Evolutionary conservation across 2,329 filamentous ascomycete genomes (phyloP), one percentile per base, ranked within the genome.

Genomic region (Pseudopithomyces maydicus): DNA sequence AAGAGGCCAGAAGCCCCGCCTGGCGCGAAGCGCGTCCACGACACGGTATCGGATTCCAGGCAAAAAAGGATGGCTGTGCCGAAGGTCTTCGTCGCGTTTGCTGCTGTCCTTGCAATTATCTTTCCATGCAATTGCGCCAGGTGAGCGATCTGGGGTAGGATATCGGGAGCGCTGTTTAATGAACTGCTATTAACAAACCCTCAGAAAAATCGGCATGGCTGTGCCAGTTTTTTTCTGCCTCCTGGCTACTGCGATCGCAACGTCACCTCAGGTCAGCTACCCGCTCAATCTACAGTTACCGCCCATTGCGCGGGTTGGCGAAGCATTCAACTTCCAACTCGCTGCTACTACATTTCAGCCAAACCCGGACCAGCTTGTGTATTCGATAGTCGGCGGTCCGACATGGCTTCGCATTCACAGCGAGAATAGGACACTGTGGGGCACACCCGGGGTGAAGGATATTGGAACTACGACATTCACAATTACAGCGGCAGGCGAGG

Each of bases 231-330:
- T 69, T 22, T 49, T 63, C 26, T 51, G 36, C 33, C 35, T 69
- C 20, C 56, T 71, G 33, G 49, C 57, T 47, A 53, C 56, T 15
- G 55, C 57, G 19, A 63, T 55, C 38, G 52, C 58, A n/a, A 73
- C 74, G 54, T 62, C 59, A 22, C 76, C 77, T 17, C 72, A 74
- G 43, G 68, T 78, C 51, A 80, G 80, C 45, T 94, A 93, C 65
- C 92, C 92, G 0, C 82, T 96, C 74, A 96, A 95, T 75, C 88
- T 90, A 2, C 92, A 97, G 74, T 83, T 96, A 1, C 92, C 92
- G 32, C 88, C 89, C 3, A 88, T 93, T 52, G 92, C 91, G 19
- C 84, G 90, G 62, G 80, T 90, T 57, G 84, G 83, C 39, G 71
- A 88, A 65, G 80, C 82, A 2, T 95, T 91, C 74, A 84, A 81